phyloP scores from a whole-genome alignment of 1,139 yeast genomes.

The Debaryomyces robertsiae region DNA sequence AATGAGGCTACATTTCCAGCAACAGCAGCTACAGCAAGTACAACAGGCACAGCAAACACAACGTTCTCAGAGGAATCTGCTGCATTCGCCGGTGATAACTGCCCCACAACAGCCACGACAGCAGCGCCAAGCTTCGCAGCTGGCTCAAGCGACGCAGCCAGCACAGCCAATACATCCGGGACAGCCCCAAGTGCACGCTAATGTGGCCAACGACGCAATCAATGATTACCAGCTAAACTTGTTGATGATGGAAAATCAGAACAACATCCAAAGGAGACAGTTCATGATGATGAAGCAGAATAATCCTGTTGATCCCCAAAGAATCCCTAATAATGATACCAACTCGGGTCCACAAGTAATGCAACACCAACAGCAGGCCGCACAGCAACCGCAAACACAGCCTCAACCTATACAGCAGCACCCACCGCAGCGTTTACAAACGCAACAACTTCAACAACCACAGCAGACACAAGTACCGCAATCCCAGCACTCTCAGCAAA shows the following conservation, averaged over 20 bases:
- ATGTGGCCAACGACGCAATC: conserved; percentile 19
- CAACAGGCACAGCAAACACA: conserved; percentile 13
- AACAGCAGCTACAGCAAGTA: conserved; percentile 16
- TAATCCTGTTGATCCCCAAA: conserved; percentile 9
- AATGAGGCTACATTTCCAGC: conserved; percentile 15
- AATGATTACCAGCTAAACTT: conserved; percentile 30
- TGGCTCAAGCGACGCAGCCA: conserved; percentile 12
- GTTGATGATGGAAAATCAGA: conserved; percentile 30
- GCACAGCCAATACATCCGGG: background rate
- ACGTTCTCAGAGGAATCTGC: conserved; percentile 19
- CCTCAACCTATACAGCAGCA: conserved; percentile 16
- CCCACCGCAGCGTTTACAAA: too few species aligned
- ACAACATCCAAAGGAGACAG: conserved; percentile 29
- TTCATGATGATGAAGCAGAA: conserved; percentile 23
- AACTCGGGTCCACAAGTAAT: conserved; percentile 5
- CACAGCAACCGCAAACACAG: conserved; percentile 16
- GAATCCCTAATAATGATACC: conserved; percentile 15
- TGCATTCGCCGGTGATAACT: too few species aligned
- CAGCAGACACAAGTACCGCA: conserved; percentile 9
- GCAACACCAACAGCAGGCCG: conserved; percentile 14
- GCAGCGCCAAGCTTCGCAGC: conserved; percentile 14
- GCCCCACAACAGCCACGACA: conserved; percentile 11
- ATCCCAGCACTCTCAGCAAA: conserved; percentile 17
- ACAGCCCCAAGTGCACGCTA: conserved; percentile 2
- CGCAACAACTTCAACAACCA: conserved; percentile 14